Percentiles rank a stretch among this genome's conserved stretches.
These are phyloP conservation scores for Jamesozyma gamospora DNA, from an alignment of 805 yeast species.

Conservation along the genomic window DNA sequence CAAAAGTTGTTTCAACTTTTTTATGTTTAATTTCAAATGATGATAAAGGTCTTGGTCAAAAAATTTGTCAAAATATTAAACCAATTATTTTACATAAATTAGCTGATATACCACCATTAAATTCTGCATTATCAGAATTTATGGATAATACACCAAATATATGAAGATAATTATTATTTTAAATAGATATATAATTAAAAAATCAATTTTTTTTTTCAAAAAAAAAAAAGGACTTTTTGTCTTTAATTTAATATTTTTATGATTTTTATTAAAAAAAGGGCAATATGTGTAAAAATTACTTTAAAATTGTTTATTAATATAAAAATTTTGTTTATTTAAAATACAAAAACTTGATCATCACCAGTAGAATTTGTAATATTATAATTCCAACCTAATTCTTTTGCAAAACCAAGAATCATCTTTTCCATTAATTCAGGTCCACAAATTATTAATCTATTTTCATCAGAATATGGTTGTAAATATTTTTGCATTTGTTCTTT, in stretches of 20 bases:
- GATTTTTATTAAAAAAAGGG: too few relatives aligned
- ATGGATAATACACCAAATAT: conserved; percentile 24
- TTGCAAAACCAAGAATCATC: conserved; percentile 39
- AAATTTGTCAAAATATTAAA: conserved; percentile 22
- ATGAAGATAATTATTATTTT: conserved; percentile 3
- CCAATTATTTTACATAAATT: conserved; percentile 23
- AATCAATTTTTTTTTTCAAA: too few relatives aligned
- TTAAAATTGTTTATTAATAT: too few relatives aligned
- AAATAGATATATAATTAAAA: too few relatives aligned
- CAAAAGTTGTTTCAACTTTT: conserved; percentile 26
- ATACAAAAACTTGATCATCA: conserved; percentile 6
- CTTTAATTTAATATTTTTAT: too few relatives aligned
- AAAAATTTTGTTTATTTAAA: too few relatives aligned
- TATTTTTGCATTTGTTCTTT: conserved; percentile 45
- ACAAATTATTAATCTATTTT: conserved; percentile 56
- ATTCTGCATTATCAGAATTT: conserved; percentile 24
- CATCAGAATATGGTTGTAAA: conserved; percentile 40
- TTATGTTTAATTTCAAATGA: conserved; percentile 28
- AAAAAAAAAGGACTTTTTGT: too few relatives aligned
- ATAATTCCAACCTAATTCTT: conserved; percentile 50
- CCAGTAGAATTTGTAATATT: conserved; percentile 7
- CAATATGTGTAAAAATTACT: too few relatives aligned
- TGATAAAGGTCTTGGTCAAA: conserved; percentile 19
- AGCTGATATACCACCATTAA: conserved; percentile 28
- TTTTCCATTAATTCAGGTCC: conserved; percentile 68